These are phyloP conservation scores for Tetrapisispora fleetii DNA, from an alignment of 805 yeast species.

Conservation along the genomic window DNA sequence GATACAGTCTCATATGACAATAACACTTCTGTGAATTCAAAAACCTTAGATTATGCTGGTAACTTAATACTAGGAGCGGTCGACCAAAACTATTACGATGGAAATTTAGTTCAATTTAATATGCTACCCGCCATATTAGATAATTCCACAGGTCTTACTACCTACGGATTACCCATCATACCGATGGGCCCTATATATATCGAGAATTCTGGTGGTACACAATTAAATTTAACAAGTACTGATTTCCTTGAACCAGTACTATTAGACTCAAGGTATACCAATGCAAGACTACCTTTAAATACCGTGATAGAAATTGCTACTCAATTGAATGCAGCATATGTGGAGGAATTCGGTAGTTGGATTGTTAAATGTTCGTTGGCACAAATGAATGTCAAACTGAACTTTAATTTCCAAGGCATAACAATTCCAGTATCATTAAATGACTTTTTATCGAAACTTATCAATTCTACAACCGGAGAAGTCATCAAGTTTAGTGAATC, in stretches of 20 bases:
- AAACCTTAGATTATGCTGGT: slow-evolving; percentile 18
- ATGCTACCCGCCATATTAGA: slow-evolving; percentile 35
- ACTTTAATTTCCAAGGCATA: slow-evolving; percentile 44
- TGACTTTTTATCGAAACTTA: slow-evolving; percentile 36
- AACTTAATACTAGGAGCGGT: slow-evolving; percentile 50
- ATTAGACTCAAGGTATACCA: slow-evolving; percentile 45
- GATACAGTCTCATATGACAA: slow-evolving; percentile 9
- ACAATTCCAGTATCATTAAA: slow-evolving; percentile 41
- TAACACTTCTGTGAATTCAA: neutral
- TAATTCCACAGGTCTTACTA: slow-evolving; percentile 9
- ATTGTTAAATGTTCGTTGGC: slow-evolving; percentile 50
- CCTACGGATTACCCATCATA: slow-evolving; percentile 36
- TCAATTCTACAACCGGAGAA: slow-evolving; percentile 23
- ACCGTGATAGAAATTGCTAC: slow-evolving; percentile 52
- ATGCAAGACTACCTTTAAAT: slow-evolving; percentile 44
- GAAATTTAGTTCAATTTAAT: slow-evolving; percentile 40
- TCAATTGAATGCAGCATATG: slow-evolving; percentile 59
- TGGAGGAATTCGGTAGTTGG: slow-evolving; percentile 42
- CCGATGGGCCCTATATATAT: slow-evolving; percentile 39
- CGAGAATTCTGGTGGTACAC: slow-evolving; percentile 33
- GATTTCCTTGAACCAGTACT: slow-evolving; percentile 41
- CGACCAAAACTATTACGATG: slow-evolving; percentile 37
- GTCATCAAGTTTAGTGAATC: slow-evolving; percentile 44
- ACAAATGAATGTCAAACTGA: slow-evolving; percentile 39
- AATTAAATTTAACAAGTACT: slow-evolving; percentile 28